Percentiles rank a stretch among this genome's conserved stretches.
These are phyloP conservation scores for Petunia axillaris DNA, from an alignment of 257 asterid species.

Conservation along the genomic window DNA sequence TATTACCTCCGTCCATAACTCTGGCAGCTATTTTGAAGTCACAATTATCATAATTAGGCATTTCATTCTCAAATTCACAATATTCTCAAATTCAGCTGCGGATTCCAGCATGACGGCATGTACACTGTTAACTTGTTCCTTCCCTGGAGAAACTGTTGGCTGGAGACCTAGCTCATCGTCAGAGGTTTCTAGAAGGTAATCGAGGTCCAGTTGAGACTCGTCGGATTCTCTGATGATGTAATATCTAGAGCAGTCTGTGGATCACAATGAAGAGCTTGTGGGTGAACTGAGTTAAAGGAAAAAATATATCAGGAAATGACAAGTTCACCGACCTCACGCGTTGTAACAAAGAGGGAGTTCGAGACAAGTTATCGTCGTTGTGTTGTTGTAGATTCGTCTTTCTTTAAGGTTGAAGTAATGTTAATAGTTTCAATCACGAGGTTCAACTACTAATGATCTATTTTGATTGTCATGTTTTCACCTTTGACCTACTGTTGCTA, in stretches of 20 bases:
- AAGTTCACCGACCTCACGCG: constrained; percentile 16
- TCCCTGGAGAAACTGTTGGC: constrained; percentile 26
- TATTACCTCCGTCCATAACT: constrained; percentile 1
- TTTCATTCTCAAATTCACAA: constrained; percentile 32
- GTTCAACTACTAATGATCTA: no score
- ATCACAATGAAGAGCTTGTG: constrained; percentile 33
- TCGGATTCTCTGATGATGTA: constrained; percentile 33
- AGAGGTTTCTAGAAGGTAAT: constrained; percentile 50
- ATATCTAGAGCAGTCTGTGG: neutral
- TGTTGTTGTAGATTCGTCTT: constrained; percentile 26
- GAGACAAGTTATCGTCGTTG: constrained; percentile 8
- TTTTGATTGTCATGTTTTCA: no score
- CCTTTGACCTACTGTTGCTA: no score
- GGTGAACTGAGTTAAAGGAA: neutral
- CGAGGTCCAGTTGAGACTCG: constrained; percentile 43
- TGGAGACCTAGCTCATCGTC: constrained; percentile 57
- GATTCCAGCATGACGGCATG: neutral
- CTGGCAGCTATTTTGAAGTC: constrained; percentile 33
- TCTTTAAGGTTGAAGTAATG: constrained; percentile 53
- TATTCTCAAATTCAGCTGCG: constrained; percentile 14
- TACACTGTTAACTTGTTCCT: neutral
- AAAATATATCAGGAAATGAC: constrained; percentile 19
- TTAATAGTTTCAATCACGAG: no score
- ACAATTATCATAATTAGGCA: constrained; percentile 38
- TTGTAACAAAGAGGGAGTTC: neutral